Evolutionary conservation across 331 rosid genomes (phyloP), one percentile per base, ranked within the genome.

Genomic region (Arachis monticola): DNA sequence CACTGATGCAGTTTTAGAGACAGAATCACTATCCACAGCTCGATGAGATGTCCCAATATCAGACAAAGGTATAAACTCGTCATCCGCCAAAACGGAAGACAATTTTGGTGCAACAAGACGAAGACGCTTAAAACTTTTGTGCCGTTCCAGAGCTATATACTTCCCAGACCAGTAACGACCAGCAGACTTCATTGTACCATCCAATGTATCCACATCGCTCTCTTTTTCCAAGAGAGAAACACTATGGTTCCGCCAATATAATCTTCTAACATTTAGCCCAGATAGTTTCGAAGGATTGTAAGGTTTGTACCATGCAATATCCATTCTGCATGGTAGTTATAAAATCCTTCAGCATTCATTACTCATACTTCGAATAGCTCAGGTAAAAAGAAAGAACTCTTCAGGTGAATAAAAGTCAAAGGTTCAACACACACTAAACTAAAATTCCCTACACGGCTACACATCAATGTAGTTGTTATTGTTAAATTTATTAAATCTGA

Each of bases 111-210:
- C 88, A 78, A 80, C 81, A 60, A 88, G 72, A 12, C 82, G 96
- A 60, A 83, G 40, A 7, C 92, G 96, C 88, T 92, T 94, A 57
- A 90, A 86, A 83, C 80, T 91, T 78, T 86, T 92, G 76, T 92
- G 92, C 57, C 87, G 87, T 80, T 94, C 96, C 83, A 92, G 67
- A 70, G 93, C 98, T 84, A 81, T 82, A 75, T 90, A 79, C 80
- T 90, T 94, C 41, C 92, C 93, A 71, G 97, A 90, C 99, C 97
- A 94, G 76, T 94, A 92, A 22, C 99, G 95, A 69, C 96, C 96
- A 72, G 87, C 88, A 14, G 91, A 86, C 82, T 83, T 88, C 73
- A 88, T 69, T 81, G 87, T 88, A 72, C 75, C 73, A 75, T 90
- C 93, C 84, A 92, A 82, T 27, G 88, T 77, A 66, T 90, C 97